Percentiles rank a stretch among this genome's conserved stretches.
Conservation (phyloP, 345 rosid genomes). For the Pelargonium nanum region DNA sequence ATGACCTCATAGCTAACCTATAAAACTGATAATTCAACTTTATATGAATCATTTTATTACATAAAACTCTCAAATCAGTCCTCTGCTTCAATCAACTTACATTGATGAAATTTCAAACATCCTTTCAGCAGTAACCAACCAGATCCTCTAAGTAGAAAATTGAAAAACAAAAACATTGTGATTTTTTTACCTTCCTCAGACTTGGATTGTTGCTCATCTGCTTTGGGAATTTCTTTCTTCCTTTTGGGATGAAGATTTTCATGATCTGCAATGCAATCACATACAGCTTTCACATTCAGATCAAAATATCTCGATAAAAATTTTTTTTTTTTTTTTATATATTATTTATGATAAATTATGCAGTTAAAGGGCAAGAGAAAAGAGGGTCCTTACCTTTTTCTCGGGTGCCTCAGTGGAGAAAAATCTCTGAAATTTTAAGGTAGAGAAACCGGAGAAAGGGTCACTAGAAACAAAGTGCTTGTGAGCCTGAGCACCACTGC, state of each 20-base stretch:
- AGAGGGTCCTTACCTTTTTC: not conserved
- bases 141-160: too few relatives aligned
- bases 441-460: not conserved
- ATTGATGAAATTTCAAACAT: too few relatives aligned
- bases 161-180: too few relatives aligned
- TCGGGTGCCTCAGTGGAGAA: not conserved
- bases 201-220: not conserved
- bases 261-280: not conserved
- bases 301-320: not conserved
- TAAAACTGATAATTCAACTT: too few relatives aligned
- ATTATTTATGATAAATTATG: too few relatives aligned
- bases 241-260: not conserved
- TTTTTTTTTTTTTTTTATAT: too few relatives aligned
- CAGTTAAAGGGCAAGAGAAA: not conserved
- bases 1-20: too few relatives aligned
- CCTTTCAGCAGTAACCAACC: not conserved
- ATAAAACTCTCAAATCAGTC: too few relatives aligned
- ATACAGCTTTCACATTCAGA: too few relatives aligned
- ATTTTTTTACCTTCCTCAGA: not conserved
- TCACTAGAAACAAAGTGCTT: not conserved
- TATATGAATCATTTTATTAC: too few relatives aligned
- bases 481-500: not conserved
- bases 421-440: not conserved
- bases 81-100: too few relatives aligned
- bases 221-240: conserved; percentile 1